phyloP scores from a whole-genome alignment of 345 rosid species.

The Jatropha curcas region DNA sequence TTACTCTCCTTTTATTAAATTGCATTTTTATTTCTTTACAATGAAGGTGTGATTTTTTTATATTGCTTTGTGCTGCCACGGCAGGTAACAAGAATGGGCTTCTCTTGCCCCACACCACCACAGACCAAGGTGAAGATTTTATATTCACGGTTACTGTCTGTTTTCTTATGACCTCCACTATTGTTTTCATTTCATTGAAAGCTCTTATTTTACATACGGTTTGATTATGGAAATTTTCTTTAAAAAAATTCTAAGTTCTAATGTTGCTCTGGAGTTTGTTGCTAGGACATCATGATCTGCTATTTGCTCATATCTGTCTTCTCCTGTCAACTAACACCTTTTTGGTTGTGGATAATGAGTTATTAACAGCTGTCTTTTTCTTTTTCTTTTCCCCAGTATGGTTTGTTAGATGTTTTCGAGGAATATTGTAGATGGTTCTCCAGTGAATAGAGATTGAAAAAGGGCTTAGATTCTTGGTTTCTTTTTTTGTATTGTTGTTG shows the following conservation, averaged over 20 bases:
- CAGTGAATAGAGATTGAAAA: neutral
- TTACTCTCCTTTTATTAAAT: neutral
- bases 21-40: neutral
- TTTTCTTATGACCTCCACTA: neutral
- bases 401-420: neutral
- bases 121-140: slow-evolving; percentile 77
- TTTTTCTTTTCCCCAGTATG: neutral
- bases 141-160: neutral
- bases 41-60: neutral
- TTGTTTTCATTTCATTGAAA: neutral
- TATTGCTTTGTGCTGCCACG: neutral
- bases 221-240: too few species aligned
- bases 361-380: neutral
- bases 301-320: neutral
- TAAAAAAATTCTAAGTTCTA: too few species aligned
- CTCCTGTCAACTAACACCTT: neutral
- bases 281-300: neutral
- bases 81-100: slow-evolving; percentile 94
- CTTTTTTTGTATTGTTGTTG: neutral
- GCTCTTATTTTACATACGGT: too few species aligned
- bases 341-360: neutral
- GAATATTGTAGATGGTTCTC: too few species aligned
- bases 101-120: slow-evolving; percentile 89
- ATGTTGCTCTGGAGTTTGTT: neutral
- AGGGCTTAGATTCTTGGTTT: neutral